phyloP scores from a whole-genome alignment of 176 grass and related monocot genomes.

The Dactylis glomerata region DNA sequence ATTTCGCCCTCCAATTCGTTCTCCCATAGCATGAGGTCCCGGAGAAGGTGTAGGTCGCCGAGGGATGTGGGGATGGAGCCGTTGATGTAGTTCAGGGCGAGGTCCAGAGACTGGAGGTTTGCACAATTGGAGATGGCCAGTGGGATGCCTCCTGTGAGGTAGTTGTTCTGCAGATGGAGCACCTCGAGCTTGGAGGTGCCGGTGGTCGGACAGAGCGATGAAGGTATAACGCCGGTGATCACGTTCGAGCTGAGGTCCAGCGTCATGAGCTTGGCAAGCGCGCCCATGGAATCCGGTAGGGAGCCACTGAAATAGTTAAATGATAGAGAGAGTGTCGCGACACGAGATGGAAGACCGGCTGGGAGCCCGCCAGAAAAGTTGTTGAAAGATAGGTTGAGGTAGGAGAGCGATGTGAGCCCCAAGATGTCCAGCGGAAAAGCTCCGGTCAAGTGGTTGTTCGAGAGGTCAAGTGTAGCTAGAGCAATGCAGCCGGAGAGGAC shows the following conservation, averaged over 20 bases:
- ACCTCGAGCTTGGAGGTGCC: slow-evolving; percentile 22
- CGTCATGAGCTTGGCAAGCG: slow-evolving; percentile 16
- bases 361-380: slow-evolving; percentile 58
- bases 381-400: slow-evolving; percentile 44
- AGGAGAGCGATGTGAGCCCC: slow-evolving; percentile 21
- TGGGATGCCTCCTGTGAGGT: slow-evolving; percentile 44
- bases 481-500: slow-evolving; percentile 38
- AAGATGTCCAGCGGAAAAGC: slow-evolving; percentile 38
- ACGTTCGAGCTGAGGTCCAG: slow-evolving; percentile 51
- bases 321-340: slow-evolving; percentile 33
- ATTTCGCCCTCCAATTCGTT: slow-evolving; percentile 55
- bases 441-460: slow-evolving; percentile 43
- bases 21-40: slow-evolving; percentile 60
- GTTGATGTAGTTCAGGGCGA: slow-evolving; percentile 49
- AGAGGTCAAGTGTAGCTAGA: slow-evolving; percentile 51
- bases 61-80: slow-evolving; percentile 45
- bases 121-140: slow-evolving; percentile 44
- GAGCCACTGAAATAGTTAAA: slow-evolving; percentile 46
- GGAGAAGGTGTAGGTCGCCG: slow-evolving; percentile 22
- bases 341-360: slow-evolving; percentile 29
- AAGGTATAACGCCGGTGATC: neutral
- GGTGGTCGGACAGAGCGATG: slow-evolving; percentile 20
- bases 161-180: slow-evolving; percentile 60
- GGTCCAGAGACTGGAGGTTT: slow-evolving; percentile 46
- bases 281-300: slow-evolving; percentile 28